Conservation (phyloP, 768 basidiomycete species). For the Hericium coralloides region DNA sequence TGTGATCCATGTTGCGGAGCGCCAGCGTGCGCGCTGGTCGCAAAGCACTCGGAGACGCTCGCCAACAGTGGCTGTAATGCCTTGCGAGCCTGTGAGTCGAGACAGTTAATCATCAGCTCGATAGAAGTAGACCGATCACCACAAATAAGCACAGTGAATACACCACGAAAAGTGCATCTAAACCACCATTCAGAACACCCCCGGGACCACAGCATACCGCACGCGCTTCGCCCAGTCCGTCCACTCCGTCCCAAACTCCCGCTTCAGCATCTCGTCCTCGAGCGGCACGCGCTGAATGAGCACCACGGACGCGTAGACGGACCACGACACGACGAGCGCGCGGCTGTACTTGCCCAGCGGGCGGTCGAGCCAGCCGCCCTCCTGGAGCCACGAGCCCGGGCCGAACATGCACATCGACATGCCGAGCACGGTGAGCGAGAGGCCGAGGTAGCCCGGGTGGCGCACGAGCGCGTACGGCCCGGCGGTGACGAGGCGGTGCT, state of each 20-base stretch:
- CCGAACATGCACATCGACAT: conserved; percentile 1
- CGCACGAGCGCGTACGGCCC: conserved; percentile 23
- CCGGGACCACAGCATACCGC: background rate
- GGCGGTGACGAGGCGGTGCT: conserved; percentile 19
- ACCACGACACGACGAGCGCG: background rate
- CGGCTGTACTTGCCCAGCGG: conserved; percentile 4
- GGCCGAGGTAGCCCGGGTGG: conserved; percentile 19
- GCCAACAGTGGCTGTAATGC: too few relatives aligned
- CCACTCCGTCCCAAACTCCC: conserved; percentile 1
- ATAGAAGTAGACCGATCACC: too few relatives aligned
- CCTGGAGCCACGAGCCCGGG: conserved; percentile 12
- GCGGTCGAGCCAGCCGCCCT: conserved; percentile 8
- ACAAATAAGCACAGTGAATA: too few relatives aligned
- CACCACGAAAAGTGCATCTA: background rate
- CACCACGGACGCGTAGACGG: background rate
- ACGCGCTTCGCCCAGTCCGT: background rate
- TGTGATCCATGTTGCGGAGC: too few relatives aligned
- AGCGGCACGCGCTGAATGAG: background rate
- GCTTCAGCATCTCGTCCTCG: conserved; percentile 2
- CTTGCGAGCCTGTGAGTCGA: too few relatives aligned
- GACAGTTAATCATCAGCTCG: too few relatives aligned
- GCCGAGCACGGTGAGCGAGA: conserved; percentile 5
- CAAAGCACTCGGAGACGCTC: too few relatives aligned
- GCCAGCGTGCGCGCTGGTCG: too few relatives aligned
- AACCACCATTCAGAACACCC: background rate